A percentile compares a stretch with the other conserved stretches of the same genome.
Evolutionary conservation across 345 rosid genomes (phyloP).

Genomic region (Ceriops tagal): DNA sequence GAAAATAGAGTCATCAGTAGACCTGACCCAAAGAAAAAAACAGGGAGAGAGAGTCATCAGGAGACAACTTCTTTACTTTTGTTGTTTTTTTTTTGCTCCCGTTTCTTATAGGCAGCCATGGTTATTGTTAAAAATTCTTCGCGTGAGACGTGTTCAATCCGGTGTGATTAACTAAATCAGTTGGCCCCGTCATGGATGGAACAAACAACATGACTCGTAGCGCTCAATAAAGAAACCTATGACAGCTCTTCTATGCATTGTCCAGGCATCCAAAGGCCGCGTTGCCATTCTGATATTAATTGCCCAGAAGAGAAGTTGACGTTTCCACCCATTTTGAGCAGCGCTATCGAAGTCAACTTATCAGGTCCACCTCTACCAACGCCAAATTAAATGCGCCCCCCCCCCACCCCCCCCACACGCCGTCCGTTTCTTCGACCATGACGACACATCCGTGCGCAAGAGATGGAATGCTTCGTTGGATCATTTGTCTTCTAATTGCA

Average conservation of each 20-base stretch:
- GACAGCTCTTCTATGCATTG: not conserved
- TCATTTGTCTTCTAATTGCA: conserved; percentile 11
- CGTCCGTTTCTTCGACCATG: conserved; percentile 28
- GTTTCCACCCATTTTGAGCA: too few relatives aligned
- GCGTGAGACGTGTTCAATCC: not conserved
- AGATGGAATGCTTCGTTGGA: conserved; percentile 20
- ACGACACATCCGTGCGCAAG: conserved; percentile 7
- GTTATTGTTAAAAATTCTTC: too few relatives aligned
- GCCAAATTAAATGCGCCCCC: not conserved
- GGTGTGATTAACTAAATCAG: not conserved
- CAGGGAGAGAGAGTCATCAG: too few relatives aligned
- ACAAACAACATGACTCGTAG: conserved; percentile 8
- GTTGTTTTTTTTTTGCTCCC: too few relatives aligned
- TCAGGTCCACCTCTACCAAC: not conserved
- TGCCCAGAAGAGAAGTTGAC: too few relatives aligned
- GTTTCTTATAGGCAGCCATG: too few relatives aligned
- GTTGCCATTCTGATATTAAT: too few relatives aligned
- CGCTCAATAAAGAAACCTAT: not conserved
- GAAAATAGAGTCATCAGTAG: too few relatives aligned
- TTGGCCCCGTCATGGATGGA: not conserved
- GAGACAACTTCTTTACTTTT: too few relatives aligned
- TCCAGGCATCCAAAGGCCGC: not conserved
- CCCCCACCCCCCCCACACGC: conserved; percentile 16
- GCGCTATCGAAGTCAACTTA: not conserved
- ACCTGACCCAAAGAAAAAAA: too few relatives aligned